These are phyloP conservation scores for Orbilia javanica DNA, from an alignment of 2,329 filamentous ascomycete genomes.

Conservation along the genomic window DNA sequence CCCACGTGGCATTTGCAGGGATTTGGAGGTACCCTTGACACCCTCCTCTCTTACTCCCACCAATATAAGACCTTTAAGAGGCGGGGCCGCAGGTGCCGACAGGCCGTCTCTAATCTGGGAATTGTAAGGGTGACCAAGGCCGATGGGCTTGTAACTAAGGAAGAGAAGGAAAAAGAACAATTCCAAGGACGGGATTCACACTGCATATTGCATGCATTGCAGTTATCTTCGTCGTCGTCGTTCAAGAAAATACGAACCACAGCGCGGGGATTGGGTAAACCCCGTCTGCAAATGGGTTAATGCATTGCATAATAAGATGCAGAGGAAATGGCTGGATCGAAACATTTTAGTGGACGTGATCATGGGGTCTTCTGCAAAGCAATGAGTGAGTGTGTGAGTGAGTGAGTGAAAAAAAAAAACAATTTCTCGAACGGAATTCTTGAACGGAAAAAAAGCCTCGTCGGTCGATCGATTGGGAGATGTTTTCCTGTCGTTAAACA, in stretches of 20 bases:
- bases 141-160: neutral
- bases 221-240: too few species aligned
- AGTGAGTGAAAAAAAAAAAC: neutral
- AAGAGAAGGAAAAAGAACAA: neutral
- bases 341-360: neutral
- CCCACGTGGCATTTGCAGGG: constrained; percentile 51
- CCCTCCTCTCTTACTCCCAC: neutral
- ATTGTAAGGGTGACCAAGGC: neutral
- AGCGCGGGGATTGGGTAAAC: constrained; percentile 43
- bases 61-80: neutral
- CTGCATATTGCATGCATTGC: neutral
- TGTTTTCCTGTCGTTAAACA: constrained; percentile 23
- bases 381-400: too few species aligned
- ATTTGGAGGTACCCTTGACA: neutral
- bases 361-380: constrained; percentile 19
- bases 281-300: neutral
- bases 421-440: neutral
- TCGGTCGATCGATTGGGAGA: constrained; percentile 32
- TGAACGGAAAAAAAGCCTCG: neutral
- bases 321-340: neutral
- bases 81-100: neutral
- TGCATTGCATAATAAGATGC: constrained; percentile 26
- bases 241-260: constrained; percentile 11
- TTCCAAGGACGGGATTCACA: too few species aligned
- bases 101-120: neutral